Percentiles rank a stretch among this genome's conserved stretches.
phyloP scores from a whole-genome alignment of 1,139 yeast genomes.

The Yamadazyma atmosphaerica region DNA sequence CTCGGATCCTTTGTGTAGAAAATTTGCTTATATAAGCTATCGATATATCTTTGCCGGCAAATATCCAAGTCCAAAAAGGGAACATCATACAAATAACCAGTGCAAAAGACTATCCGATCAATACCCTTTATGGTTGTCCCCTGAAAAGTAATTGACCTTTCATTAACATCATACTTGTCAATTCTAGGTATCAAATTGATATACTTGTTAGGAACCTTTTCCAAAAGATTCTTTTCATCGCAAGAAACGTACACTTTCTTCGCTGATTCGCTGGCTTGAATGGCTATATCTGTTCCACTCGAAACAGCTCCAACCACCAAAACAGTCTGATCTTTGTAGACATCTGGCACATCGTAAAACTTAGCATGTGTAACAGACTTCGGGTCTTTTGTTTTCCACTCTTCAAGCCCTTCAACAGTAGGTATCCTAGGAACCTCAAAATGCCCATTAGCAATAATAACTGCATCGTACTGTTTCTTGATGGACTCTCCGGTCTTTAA shows the following conservation, averaged over 20 bases:
- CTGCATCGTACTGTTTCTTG: conserved; percentile 38
- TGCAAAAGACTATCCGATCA: conserved; percentile 46
- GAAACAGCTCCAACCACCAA: conserved; percentile 43
- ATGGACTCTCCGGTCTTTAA: background rate
- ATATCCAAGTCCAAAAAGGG: conserved; percentile 33
- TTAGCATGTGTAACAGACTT: conserved; percentile 43
- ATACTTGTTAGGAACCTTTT: conserved; percentile 26
- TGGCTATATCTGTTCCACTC: conserved; percentile 50
- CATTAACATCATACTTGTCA: conserved; percentile 24
- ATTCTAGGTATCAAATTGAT: conserved; percentile 28
- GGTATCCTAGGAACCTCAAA: conserved; percentile 48
- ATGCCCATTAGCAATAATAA: conserved; percentile 52
- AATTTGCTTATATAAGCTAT: conserved; percentile 40
- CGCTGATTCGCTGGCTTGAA: conserved; percentile 28
- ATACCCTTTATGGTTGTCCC: conserved; percentile 27
- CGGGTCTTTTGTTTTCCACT: conserved; percentile 36
- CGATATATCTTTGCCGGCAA: conserved; percentile 21
- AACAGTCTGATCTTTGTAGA: conserved; percentile 37
- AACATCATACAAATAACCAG: conserved; percentile 47
- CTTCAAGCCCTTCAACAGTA: conserved; percentile 37
- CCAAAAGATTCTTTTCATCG: conserved; percentile 35
- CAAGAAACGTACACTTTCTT: conserved; percentile 23
- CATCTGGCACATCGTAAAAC: conserved; percentile 34
- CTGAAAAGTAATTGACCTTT: conserved; percentile 27
- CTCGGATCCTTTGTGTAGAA: conserved; percentile 48